Evolutionary conservation across 495 filamentous ascomycete species (phyloP), one percentile per base, ranked within the genome.

Genomic region (Clavariopsis aquatica): DNA sequence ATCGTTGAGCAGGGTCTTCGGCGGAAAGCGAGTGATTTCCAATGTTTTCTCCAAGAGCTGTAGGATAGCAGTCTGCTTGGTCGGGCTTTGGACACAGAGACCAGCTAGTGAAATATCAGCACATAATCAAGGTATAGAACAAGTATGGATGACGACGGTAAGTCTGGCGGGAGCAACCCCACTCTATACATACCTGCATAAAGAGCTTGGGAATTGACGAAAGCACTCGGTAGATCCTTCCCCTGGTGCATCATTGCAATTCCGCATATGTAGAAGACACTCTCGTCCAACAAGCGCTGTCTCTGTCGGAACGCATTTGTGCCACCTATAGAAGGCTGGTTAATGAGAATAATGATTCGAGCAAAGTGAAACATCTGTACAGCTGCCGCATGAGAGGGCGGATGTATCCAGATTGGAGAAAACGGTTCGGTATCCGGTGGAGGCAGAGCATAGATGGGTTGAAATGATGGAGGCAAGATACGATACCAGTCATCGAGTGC

Each of bases 401-500:
- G 61, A 28, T 64, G 61, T 22, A 57, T 64, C 61, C 52, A 64
- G 24, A 64, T 64, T 10, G 61, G 61, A 26, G 41, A 20, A 27
- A 64, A 57, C 9, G 27, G 8, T 1, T 46, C 31, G 5, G 27
- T 9, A 15, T 64, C 61, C 13, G 23, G 1, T 1, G 28, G n/a
- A 27, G 43, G 27, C n/a, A 47, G 45, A 2, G 52, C 12, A 12
- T 64, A 64, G 10, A 64, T 57, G n/a, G 61, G 61, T 19, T 52
- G 41, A 34, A 64, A 64, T 17, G 43, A 49, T 15, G 41, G 41
- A 12, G 61, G 61, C 26, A 64, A 28, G 12, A 41, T 22, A 4
- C 45, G 24, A 27, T 64, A 31, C 52, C 61, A 57, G 23, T 64
- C 61, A 2, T 64, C 52, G 13, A 64, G 53, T 13, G 61, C 61